Percentiles rank a stretch among this genome's conserved stretches.
Conservation (phyloP, 371 early-diverging fungal genomes). For the Mortierella sp. region DNA sequence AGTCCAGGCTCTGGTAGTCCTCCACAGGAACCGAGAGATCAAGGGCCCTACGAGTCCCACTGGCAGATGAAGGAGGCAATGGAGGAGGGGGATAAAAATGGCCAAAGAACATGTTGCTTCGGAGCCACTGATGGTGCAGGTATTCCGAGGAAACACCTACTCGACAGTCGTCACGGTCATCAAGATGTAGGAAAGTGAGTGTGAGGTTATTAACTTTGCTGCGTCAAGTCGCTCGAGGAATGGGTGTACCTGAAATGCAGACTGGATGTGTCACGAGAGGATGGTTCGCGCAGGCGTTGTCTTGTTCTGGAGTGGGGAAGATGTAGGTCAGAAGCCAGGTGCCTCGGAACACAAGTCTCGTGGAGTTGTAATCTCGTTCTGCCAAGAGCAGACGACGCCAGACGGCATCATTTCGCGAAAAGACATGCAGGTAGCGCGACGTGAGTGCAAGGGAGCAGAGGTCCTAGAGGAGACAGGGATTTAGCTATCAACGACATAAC, state of each 20-base stretch:
- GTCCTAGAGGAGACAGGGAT: conserved; percentile 13
- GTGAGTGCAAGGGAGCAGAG: conserved; percentile 12
- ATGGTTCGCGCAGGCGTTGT: conserved; percentile 28
- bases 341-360: conserved; percentile 40
- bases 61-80: conserved; percentile 14
- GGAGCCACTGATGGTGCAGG: conserved; percentile 9
- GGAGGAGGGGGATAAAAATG: conserved; percentile 54
- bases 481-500: background rate
- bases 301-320: conserved; percentile 34
- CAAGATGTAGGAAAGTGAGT: too few relatives aligned
- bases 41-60: background rate
- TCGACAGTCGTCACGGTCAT: too few relatives aligned
- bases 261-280: conserved; percentile 29
- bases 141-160: conserved; percentile 23
- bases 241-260: conserved; percentile 20
- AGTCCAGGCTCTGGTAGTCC: conserved; percentile 31
- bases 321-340: conserved; percentile 53
- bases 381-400: conserved; percentile 47
- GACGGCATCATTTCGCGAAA: conserved; percentile 47
- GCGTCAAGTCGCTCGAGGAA: background rate
- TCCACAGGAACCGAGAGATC: conserved; percentile 30
- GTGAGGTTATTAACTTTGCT: background rate
- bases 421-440: conserved; percentile 44
- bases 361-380: conserved; percentile 13
- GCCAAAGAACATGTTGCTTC: conserved; percentile 48